Percentiles rank a stretch among this genome's conserved stretches.
These are phyloP conservation scores for Pseudogymnoascus destructans DNA, from an alignment of 2,329 filamentous ascomycete species.

Conservation along the genomic window DNA sequence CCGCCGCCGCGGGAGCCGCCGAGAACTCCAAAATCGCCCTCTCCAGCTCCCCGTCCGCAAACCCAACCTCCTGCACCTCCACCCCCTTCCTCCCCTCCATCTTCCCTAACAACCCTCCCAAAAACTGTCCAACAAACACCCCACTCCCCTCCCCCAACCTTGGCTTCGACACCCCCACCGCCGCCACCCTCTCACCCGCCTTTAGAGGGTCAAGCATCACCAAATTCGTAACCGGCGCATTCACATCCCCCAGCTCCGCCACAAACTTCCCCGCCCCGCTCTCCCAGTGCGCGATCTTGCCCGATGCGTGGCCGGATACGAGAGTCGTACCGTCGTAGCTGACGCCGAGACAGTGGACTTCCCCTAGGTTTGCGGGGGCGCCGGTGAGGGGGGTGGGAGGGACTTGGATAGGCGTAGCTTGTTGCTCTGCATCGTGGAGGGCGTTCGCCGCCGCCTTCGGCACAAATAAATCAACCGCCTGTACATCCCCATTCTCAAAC, in stretches of 20 bases:
- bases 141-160: constrained; percentile 53
- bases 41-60: constrained; percentile 40
- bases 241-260: constrained; percentile 35
- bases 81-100: constrained; percentile 47
- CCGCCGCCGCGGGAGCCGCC: constrained; percentile 15
- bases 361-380: constrained; percentile 50
- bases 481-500: constrained; percentile 68
- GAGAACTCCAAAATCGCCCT: constrained; percentile 37
- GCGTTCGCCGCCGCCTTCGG: constrained; percentile 39
- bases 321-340: constrained; percentile 74
- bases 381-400: constrained; percentile 37
- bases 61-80: constrained; percentile 53
- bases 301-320: constrained; percentile 68
- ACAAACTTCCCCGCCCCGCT: constrained; percentile 32
- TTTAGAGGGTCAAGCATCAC: constrained; percentile 51
- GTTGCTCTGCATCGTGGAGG: constrained; percentile 33
- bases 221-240: constrained; percentile 72
- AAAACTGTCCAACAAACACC: constrained; percentile 52
- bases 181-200: constrained; percentile 36
- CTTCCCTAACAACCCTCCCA: constrained; percentile 62
- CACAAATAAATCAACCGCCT: constrained; percentile 60
- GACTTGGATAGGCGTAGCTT: constrained; percentile 44
- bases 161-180: constrained; percentile 65
- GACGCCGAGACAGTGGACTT: constrained; percentile 53
- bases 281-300: constrained; percentile 72